These are phyloP conservation scores for Spiraea crenata DNA, from an alignment of 331 rosid species.

Conservation along the genomic window DNA sequence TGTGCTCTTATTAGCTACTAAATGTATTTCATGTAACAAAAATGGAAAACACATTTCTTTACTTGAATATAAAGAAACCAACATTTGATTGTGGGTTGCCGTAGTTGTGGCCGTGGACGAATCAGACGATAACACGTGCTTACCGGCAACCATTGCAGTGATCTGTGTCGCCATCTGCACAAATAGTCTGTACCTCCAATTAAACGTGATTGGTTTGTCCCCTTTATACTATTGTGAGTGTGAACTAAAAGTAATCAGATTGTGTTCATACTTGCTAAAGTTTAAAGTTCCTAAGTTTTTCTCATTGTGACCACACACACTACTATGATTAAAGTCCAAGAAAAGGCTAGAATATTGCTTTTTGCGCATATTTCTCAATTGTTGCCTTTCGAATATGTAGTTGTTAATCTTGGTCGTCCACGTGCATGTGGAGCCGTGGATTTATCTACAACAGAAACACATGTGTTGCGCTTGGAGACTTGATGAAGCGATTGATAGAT, in stretches of 20 bases:
- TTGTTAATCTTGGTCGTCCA: background rate
- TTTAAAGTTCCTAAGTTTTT: background rate
- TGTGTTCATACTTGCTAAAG: background rate
- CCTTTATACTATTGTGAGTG: background rate
- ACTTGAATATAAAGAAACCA: too few species aligned
- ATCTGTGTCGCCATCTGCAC: background rate
- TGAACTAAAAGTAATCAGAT: background rate
- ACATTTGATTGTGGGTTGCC: too few species aligned
- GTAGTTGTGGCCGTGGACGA: too few species aligned
- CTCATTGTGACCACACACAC: too few species aligned
- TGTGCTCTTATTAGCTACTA: too few species aligned
- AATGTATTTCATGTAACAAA: too few species aligned
- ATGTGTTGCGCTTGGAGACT: background rate
- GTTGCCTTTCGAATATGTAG: too few species aligned
- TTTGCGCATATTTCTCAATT: too few species aligned
- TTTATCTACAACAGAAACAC: background rate
- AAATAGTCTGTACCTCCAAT: background rate
- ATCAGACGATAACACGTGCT: too few species aligned
- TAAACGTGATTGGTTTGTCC: background rate
- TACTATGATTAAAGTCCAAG: too few species aligned
- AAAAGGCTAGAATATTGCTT: too few species aligned
- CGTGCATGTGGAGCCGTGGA: background rate
- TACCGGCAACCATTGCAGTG: background rate
- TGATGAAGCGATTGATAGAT: background rate
- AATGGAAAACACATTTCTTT: too few species aligned